Percentiles rank a stretch among this genome's conserved stretches.
Evolutionary conservation across 78 protist genomes (phyloP).

Genomic region (Diacronema lutheri): DNA sequence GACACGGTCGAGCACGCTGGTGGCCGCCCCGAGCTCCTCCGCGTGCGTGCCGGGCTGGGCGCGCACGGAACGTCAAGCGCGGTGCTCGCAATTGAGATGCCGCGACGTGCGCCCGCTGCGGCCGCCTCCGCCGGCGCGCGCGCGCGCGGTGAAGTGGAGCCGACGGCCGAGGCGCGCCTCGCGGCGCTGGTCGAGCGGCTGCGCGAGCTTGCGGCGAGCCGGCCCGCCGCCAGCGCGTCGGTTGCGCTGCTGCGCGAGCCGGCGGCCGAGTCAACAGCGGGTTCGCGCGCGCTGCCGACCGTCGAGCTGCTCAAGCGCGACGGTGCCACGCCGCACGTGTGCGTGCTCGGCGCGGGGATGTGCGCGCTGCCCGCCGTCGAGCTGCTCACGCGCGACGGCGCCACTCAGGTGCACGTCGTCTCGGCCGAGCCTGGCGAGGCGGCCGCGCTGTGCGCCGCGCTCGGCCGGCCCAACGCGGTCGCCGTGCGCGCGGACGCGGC

Average conservation of each 20-base stretch:
- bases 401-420: neutral
- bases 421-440: neutral
- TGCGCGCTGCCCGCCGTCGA: conserved; percentile 8
- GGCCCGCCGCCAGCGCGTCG: too few relatives aligned
- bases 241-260: too few relatives aligned
- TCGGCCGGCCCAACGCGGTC: neutral
- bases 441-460: neutral
- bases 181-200: too few relatives aligned
- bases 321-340: neutral
- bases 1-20: conserved; percentile 12
- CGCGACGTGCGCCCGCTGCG: too few relatives aligned
- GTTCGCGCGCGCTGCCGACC: too few relatives aligned
- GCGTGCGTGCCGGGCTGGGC: neutral
- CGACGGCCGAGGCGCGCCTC: neutral
- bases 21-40: neutral
- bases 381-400: neutral
- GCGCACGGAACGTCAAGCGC: neutral
- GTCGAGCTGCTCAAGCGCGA: too few relatives aligned
- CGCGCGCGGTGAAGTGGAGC: too few relatives aligned
- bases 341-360: conserved; percentile 41
- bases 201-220: too few relatives aligned
- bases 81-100: too few relatives aligned
- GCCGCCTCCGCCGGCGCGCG: too few relatives aligned
- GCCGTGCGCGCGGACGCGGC: neutral
- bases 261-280: too few relatives aligned